These are phyloP conservation scores for Phalaenopsis equestris DNA, from an alignment of 106 monocot genomes.

Conservation along the genomic window DNA sequence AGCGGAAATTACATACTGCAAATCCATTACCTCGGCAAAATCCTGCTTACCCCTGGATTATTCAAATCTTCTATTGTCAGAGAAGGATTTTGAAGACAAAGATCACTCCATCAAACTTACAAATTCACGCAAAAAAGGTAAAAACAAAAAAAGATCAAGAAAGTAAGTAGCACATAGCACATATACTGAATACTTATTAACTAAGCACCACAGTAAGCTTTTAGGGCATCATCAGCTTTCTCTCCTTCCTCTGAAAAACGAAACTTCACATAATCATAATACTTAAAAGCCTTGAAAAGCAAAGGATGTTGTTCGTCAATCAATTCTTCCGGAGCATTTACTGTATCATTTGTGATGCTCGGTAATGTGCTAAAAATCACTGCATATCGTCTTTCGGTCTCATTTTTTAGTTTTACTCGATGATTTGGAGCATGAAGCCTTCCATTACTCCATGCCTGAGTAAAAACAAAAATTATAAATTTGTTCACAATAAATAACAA, in stretches of 20 bases:
- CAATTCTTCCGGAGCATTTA: conserved; percentile 18
- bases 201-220: no score
- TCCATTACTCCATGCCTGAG: conserved; percentile 30
- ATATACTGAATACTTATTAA: no score
- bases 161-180: no score
- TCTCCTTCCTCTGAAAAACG: neutral
- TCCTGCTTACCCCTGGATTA: no score
- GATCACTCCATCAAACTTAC: no score
- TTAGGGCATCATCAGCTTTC: no score
- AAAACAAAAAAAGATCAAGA: no score
- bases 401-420: conserved; percentile 1
- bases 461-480: neutral
- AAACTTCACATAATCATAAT: conserved; percentile 5
- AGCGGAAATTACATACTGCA: no score
- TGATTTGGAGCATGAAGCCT: conserved; percentile 13
- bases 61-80: no score
- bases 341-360: neutral
- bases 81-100: no score
- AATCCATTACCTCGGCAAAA: no score
- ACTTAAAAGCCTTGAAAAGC: conserved; percentile 13
- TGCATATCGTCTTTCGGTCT: conserved; percentile 3
- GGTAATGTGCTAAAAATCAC: neutral
- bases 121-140: no score
- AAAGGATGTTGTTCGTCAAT: conserved; percentile 16
- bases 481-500: neutral